Percentiles rank a stretch among this genome's conserved stretches.
Evolutionary conservation across 2,329 filamentous ascomycete genomes (phyloP).

Genomic region (Mycosphaerelloides madeirae): DNA sequence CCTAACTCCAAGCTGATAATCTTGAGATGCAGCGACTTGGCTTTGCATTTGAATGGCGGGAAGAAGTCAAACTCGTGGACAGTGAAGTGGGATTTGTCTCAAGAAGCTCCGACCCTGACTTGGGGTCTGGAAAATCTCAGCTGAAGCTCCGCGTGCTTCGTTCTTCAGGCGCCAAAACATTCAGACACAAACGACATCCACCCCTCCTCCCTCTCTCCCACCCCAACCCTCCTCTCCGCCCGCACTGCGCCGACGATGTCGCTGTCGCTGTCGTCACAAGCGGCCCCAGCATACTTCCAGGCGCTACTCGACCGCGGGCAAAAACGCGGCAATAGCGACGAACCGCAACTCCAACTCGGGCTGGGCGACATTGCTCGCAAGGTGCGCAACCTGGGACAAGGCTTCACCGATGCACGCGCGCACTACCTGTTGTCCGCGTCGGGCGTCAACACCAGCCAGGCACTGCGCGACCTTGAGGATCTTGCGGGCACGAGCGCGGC

Average conservation of each 20-base stretch:
- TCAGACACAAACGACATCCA: too few relatives aligned
- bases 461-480: slow-evolving; percentile 68
- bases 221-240: background rate
- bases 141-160: too few relatives aligned
- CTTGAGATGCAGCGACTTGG: too few relatives aligned
- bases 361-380: slow-evolving; percentile 76
- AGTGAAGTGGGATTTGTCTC: too few relatives aligned
- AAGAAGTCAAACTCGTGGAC: too few relatives aligned
- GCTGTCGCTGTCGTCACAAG: slow-evolving; percentile 6
- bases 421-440: slow-evolving; percentile 93
- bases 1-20: too few relatives aligned
- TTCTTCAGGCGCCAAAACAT: too few relatives aligned
- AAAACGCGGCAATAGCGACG: slow-evolving; percentile 63
- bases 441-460: slow-evolving; percentile 80
- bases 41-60: too few relatives aligned
- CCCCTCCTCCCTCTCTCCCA: background rate
- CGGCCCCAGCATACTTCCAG: slow-evolving; percentile 57
- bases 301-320: slow-evolving; percentile 59
- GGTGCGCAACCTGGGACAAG: slow-evolving; percentile 72
- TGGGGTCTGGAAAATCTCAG: too few relatives aligned
- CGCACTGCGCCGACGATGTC: slow-evolving; percentile 2
- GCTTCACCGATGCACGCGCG: slow-evolving; percentile 50
- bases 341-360: slow-evolving; percentile 85
- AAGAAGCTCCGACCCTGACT: too few relatives aligned
- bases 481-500: slow-evolving; percentile 22